Evolutionary conservation across 2,329 filamentous ascomycete genomes (phyloP), one percentile per base, ranked within the genome.

Genomic region (Pseudocercospora crystallina): DNA sequence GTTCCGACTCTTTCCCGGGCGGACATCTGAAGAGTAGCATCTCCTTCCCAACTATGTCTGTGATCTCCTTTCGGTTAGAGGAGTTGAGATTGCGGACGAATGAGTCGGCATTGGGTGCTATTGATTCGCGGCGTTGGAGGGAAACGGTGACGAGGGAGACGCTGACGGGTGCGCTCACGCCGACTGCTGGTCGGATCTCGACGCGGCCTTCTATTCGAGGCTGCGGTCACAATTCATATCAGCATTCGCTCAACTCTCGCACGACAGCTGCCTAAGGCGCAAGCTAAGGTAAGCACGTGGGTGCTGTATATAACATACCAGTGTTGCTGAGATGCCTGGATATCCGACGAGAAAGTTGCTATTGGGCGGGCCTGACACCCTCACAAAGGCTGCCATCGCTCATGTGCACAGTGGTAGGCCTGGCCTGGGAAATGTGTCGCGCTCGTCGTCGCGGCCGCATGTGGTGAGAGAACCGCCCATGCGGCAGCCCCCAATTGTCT

Each of bases 161-260:
- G 67, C 87, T 83, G 64, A 97, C 91, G 36, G 94, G 90, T 63
- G 90, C 90, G 13, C 90, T 92, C 64, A 87, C 85, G 54, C 94
- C 92, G 56, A 86, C 80, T 47, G 84, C 85, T 36, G 94, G 94
- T 54, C 94, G 84, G 64, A 99, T 94, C 75, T 97, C 94, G 69
- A 99, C 94, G 70, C 94, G 95, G 64, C 94, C 94, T 78, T 96
- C 92, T 75, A 99, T 92, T 69, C 94, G 88, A 66, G 94, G 94
- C 90, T 96, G 47, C 32, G 47, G 11, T 35, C 20, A 26, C 33
- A 31, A 10, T 26, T 15, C 20, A 36, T 43, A 44, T 58, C 33
- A 54, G 53, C 45, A 47, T 36, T 42, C 13, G 15, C 7, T 15
- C 17, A 20, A 13, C n/a, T 32, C 31, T 49, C 37, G 43, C 36